Evolutionary conservation across 805 yeast genomes (phyloP), one percentile per base, ranked within the genome.

Genomic region (Maudiozyma serrabonitensis): DNA sequence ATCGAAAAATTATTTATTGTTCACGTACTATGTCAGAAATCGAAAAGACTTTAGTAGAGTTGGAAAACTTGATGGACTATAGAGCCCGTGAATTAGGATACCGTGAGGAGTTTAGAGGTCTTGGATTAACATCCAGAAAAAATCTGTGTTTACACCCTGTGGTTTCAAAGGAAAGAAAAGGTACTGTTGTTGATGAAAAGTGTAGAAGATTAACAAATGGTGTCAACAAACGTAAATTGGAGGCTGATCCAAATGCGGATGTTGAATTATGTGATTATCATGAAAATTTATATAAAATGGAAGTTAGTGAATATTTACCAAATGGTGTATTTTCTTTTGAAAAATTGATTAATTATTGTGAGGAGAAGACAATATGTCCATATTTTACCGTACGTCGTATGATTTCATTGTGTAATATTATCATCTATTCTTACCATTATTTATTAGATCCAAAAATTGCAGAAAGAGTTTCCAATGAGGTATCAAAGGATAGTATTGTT

Each of bases 11-110:
- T 56, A 87, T 93, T 6, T 93, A 93, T 69, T 93, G 99, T 68
- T 93, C 99, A 5, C 98, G 99, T 76, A 93, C 99, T 34, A 93
- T 93, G 98, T 87, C 97, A 11, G 99, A 93, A 70, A 93, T 93
- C 64, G 99, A 93, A 69, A 93, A 93, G 69, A 97, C 99, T 0
- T 71, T 93, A 62, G 87, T 91, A 7, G 99, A 93, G 71, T 74
- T 93, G 72, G 82, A 86, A 53, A 81, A 79, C 49, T 74, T 93
- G 59, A 93, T 93, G 98, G 87, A 80, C 49, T 93, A 77, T 63
- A 76, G 99, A 56, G 69, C 89, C 2, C 74, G 80, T 45, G 95
- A 87, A 61, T 72, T 93, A 46, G 98, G 98, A 0, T 80, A 76
- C 58, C 83, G 72, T 21, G 99, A 93, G 65, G 95, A 89, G 49